Conservation (phyloP, 441 rosid species). For the Adansonia grandidieri region DNA sequence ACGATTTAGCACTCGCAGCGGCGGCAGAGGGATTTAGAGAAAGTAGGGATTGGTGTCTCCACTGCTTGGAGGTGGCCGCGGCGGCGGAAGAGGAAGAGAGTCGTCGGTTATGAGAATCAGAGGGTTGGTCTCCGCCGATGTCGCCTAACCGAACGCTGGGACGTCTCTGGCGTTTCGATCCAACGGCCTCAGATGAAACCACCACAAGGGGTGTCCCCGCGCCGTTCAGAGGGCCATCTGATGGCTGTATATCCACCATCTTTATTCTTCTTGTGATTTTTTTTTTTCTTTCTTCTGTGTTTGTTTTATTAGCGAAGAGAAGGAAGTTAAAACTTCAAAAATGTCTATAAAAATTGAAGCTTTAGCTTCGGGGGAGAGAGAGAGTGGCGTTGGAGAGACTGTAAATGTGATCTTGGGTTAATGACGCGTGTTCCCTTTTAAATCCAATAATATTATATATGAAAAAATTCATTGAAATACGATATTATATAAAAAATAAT, state of each 20-base stretch:
- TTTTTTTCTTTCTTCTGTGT: background rate
- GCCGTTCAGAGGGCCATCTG: slow-evolving; percentile 52
- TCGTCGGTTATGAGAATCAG: slow-evolving; percentile 48
- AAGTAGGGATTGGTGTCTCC: slow-evolving; percentile 38
- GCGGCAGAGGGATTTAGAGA: slow-evolving; percentile 24
- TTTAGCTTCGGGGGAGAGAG: no score
- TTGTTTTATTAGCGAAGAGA: no score
- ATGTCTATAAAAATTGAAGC: no score
- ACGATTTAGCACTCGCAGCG: slow-evolving; percentile 38
- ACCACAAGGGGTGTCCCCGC: slow-evolving; percentile 35
- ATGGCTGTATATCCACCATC: slow-evolving; percentile 56
- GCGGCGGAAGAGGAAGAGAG: slow-evolving; percentile 10
- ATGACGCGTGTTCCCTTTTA: no score
- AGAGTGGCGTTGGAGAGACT: no score
- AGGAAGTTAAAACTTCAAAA: no score
- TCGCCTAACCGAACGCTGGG: slow-evolving; percentile 90
- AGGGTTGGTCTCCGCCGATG: slow-evolving; percentile 71
- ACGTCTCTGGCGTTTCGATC: slow-evolving; percentile 70
- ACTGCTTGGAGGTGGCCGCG: slow-evolving; percentile 36
- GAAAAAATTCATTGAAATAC: no score
- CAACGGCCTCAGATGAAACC: slow-evolving; percentile 55
- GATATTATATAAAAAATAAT: no score
- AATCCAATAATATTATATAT: no score
- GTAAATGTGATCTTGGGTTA: no score
- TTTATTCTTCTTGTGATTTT: background rate